These are phyloP conservation scores for Thelephora aurantiotincta DNA, from an alignment of 768 basidiomycete genomes.

Conservation along the genomic window DNA sequence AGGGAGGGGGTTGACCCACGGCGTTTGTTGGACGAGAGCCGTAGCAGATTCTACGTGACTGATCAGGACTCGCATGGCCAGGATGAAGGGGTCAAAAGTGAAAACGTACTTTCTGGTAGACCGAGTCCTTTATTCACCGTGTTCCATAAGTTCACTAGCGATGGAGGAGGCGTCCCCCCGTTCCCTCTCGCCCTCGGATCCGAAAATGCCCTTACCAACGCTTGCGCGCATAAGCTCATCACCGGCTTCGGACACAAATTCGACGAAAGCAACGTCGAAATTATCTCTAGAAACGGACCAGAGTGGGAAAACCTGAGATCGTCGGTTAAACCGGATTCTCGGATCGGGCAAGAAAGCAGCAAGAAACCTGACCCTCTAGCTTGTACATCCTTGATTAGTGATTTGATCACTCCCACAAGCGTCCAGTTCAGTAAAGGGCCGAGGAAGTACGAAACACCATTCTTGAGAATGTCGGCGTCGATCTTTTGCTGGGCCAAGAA, in stretches of 20 bases:
- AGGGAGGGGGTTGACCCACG: conserved; percentile 32
- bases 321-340: not conserved
- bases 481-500: conserved; percentile 35
- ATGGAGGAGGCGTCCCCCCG: no score
- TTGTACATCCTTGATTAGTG: conserved; percentile 46
- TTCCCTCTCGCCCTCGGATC: not conserved
- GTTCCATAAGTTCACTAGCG: no score
- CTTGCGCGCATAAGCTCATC: not conserved
- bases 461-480: conserved; percentile 53
- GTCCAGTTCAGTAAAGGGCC: conserved; percentile 70
- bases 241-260: not conserved
- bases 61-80: no score
- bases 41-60: not conserved
- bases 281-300: conserved; percentile 39
- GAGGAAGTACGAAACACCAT: conserved; percentile 67
- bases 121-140: no score
- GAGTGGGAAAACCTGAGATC: conserved; percentile 28
- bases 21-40: not conserved
- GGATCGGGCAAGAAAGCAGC: not conserved
- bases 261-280: not conserved
- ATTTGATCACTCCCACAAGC: conserved; percentile 56
- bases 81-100: not conserved
- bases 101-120: conserved; percentile 21
- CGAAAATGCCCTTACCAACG: not conserved
- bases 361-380: conserved; percentile 30